phyloP scores from a whole-genome alignment of 208 protist genomes.

The Strigomonas galati region DNA sequence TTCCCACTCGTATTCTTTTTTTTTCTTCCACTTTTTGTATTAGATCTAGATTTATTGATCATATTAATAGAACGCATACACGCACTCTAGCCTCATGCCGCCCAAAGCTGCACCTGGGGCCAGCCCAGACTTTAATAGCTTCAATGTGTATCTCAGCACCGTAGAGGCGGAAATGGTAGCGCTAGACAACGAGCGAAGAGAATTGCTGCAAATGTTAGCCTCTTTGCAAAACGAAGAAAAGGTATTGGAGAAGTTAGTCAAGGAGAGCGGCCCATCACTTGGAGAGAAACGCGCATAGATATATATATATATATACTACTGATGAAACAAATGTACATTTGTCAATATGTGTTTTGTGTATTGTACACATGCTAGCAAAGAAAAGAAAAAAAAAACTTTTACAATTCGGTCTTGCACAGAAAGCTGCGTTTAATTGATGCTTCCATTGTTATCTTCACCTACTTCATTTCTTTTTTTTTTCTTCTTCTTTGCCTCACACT shows the following conservation, averaged over 20 bases:
- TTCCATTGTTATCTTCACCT: neutral
- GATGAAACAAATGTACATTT: too few species aligned
- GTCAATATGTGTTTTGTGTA: too few species aligned
- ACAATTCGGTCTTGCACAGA: neutral
- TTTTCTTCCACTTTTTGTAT: neutral
- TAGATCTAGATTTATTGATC: too few species aligned
- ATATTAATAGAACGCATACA: too few species aligned
- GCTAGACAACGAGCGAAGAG: constrained; percentile 45
- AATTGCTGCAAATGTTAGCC: constrained; percentile 17
- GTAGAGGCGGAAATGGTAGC: constrained; percentile 31
- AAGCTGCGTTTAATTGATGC: neutral
- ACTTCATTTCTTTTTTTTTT: neutral
- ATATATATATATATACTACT: constrained; percentile 4
- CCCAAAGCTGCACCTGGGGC: too few species aligned
- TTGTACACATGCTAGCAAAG: neutral
- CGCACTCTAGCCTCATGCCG: too few species aligned
- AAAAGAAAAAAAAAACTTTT: constrained; percentile 10
- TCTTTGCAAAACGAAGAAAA: constrained; percentile 18
- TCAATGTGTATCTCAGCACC: neutral
- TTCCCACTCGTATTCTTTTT: too few species aligned
- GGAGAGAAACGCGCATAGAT: neutral
- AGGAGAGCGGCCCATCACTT: neutral
- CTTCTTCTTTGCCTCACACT: neutral
- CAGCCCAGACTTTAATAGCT: neutral
- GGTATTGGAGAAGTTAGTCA: neutral